Percentiles rank a stretch among this genome's conserved stretches.
Evolutionary conservation across 768 basidiomycete species (phyloP).

Genomic region (Trametes elegans): DNA sequence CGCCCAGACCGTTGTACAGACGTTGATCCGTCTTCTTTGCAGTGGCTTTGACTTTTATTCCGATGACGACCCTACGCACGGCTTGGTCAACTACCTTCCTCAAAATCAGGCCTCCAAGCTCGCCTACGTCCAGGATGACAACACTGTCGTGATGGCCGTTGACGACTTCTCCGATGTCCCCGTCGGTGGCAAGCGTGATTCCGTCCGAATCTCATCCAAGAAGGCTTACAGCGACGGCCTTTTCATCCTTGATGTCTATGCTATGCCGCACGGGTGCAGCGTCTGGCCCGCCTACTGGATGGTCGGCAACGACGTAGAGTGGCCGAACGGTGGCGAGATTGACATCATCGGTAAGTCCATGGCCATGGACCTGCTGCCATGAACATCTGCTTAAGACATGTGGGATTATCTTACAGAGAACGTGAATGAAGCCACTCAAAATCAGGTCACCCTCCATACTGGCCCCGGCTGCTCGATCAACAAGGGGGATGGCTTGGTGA

Average conservation of each 20-base stretch:
- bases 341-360: slow-evolving; percentile 28
- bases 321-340: slow-evolving; percentile 30
- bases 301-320: slow-evolving; percentile 28
- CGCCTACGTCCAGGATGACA: slow-evolving; percentile 59
- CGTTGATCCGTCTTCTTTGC: slow-evolving; percentile 1
- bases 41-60: slow-evolving; percentile 72
- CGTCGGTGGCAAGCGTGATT: slow-evolving; percentile 52
- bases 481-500: no score
- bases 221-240: slow-evolving; percentile 64
- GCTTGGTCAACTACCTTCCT: slow-evolving; percentile 59
- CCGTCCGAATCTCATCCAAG: slow-evolving; percentile 64
- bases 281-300: slow-evolving; percentile 60
- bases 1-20: no score
- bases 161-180: slow-evolving; percentile 52
- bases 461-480: slow-evolving; percentile 38
- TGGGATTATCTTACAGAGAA: slow-evolving; percentile 32
- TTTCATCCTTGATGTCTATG: slow-evolving; percentile 69
- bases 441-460: slow-evolving; percentile 44
- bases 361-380: background rate
- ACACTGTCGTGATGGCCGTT: slow-evolving; percentile 59
- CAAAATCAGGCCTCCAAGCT: slow-evolving; percentile 49
- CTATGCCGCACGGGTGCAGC: slow-evolving; percentile 72
- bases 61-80: slow-evolving; percentile 64
- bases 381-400: background rate
- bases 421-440: slow-evolving; percentile 39